Base-by-base conservation (phyloP, 2,329 filamentous ascomycete species). In the Fusarium camptoceras region DNA sequence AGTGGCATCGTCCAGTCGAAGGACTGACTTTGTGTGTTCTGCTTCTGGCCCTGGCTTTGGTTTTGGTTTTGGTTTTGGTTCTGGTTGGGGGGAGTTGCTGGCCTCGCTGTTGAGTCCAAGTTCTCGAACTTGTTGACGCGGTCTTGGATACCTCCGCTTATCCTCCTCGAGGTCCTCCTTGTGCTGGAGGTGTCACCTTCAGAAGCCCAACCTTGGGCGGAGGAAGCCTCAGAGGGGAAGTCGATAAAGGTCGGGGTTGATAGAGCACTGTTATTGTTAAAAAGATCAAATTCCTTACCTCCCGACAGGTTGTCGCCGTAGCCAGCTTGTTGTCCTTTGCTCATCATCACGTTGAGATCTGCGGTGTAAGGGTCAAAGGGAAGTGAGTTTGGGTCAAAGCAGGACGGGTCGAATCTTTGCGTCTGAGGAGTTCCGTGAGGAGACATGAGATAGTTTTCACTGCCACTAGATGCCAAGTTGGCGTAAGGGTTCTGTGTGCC, bases 51-150 rank as follows among this genome's bases (percentile, higher is more conserved):
- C 20, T 55, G 59, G 43, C n/a, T 87, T 78, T 90, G 87, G 49
- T 86, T 87, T 78, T 90, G 87, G 70, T 84, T 85, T 3, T 44
- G 50, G 50, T 79, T 49, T 7, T 34, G 47, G 22, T 87, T 87
- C 78, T 90, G 87, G 70, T 84, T 85, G 69, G 84, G 85, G 60
- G 90, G 91, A 59, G 90, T 93, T 59, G 84, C 82, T 59, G 90
- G 89, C 78, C 86, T 84, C 49, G 85, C 83, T 53, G 85, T 83
- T 48, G 82, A 70, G 62, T 79, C 81, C 74, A 90, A 76, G 47
- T 78, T 83, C 79, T 90, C 88, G 71, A 87, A 90, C 77, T 88
- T 89, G 77, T 78, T 77, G 18, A 90, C 86, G 72, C 88, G 83
- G 70, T 89, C 87, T 79, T 88, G 78, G 74, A 90, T 89, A 24